Percentiles rank a stretch among this genome's conserved stretches.
These are phyloP conservation scores for Trypanosoma congolense DNA, from an alignment of 208 protist genomes.

Conservation along the genomic window DNA sequence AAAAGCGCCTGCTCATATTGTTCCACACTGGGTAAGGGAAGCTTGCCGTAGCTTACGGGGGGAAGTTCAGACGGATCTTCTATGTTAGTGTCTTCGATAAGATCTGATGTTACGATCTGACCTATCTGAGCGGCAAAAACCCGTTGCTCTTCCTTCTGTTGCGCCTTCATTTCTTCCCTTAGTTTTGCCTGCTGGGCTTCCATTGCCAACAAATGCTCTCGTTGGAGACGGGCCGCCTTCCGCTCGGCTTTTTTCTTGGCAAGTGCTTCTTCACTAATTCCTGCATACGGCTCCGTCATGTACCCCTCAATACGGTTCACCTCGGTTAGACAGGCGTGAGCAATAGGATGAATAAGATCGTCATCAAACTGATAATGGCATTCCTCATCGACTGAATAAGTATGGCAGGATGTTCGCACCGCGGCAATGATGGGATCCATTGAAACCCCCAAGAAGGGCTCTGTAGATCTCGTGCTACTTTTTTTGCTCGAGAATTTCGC, in stretches of 20 bases:
- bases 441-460: conserved; percentile 63
- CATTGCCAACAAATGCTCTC: conserved; percentile 50
- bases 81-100: conserved; percentile 47
- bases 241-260: conserved; percentile 50
- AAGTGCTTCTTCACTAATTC: conserved; percentile 45
- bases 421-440: conserved; percentile 33
- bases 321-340: conserved; percentile 63
- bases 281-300: conserved; percentile 45
- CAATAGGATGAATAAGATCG: conserved; percentile 82
- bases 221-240: conserved; percentile 48
- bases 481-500: conserved; percentile 28
- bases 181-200: conserved; percentile 35
- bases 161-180: conserved; percentile 44
- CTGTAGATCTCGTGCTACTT: conserved; percentile 23
- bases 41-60: conserved; percentile 47
- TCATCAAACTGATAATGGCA: conserved; percentile 82
- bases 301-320: conserved; percentile 85
- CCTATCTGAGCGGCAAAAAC: conserved; percentile 48
- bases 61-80: conserved; percentile 29
- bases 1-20: conserved; percentile 69
- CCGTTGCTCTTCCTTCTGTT: conserved; percentile 60
- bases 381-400: conserved; percentile 69
- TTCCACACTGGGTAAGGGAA: conserved; percentile 36
- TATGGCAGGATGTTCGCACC: conserved; percentile 32
- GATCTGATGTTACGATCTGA: conserved; percentile 24